Base-by-base conservation (phyloP, 2,329 filamentous ascomycete species). In the Cadophora malorum region DNA sequence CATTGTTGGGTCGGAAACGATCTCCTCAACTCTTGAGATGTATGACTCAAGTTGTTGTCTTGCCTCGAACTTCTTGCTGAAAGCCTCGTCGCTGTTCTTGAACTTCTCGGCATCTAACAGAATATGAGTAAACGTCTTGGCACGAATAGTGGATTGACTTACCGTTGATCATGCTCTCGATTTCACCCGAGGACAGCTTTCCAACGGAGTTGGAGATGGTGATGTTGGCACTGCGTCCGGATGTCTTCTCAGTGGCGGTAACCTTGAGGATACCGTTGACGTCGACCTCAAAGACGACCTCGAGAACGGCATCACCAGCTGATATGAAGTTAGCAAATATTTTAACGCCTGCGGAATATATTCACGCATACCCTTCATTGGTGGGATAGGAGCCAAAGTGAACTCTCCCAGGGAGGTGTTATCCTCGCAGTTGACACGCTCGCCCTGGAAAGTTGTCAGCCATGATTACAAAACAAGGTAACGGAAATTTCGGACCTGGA, bases 251-350 rank as follows among this genome's bases (percentile, higher is more conserved):
- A 59, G 95, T 97, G 75, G 96, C 96, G 72, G 95, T 98, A 79
- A 98, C 96, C 90, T 99, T 99, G 75, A 99, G 91, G 81, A 97
- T 97, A 91, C 96, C 96, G 87, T 99, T 99, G 88, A 97, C 96
- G 77, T 99, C 96, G 79, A 99, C 96, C 86, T 99, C 96, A 84
- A 99, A 98, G 81, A 98, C 94, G 76, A 95, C 92, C 85, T 99
- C 96, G 56, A 99, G 91, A 74, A 97, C 94, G 76, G 96, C 92
- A 81, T 99, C 96, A 81, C 96, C 95, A 79, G 96, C 95, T 38
- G 35, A 14, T 1, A 38, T 38, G 35, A 4, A 38, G n/a, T 63
- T 55, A 63, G 59, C 53, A 69, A 8, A 23, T 68, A 7, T 4
- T 4, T 7, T 38, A 7, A 38, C 3, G 4, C 9, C 35, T 38